Base-by-base conservation (phyloP, 108 stramenopile genomes). In the Nitzschia palea region DNA sequence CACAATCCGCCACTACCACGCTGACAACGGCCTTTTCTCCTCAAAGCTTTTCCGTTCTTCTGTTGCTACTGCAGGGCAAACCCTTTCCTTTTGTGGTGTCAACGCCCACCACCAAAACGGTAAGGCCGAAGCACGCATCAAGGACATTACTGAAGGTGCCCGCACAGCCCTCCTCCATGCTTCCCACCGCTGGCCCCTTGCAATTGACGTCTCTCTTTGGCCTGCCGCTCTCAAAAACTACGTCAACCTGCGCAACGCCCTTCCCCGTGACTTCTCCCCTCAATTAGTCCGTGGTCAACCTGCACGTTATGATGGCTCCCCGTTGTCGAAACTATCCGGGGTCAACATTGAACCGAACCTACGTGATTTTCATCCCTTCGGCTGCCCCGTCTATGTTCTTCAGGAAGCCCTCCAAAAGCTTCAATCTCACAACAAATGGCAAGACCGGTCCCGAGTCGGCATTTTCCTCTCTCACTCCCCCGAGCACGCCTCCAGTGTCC, bases 31-130 rank as follows among this genome's bases (percentile, higher is more conserved):
- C 4, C 25, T 18, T 42, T 83, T 79, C 55, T 69, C 67, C 35
- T 40, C 54, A 0, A 74, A 66, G 4, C 35, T 14, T 0, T 79
- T 66, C 52, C 33, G 57, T 15, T 14, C 43, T 8, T 44, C 43
- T 9, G 5, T 44, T 4, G n/a, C 4, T n/a, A 3, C 5, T 29
- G 47, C 44, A 18, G 29, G 36, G 0, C 84, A 81, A 55, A 68
- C 45, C 14, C 51, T 74, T 28, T 37, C 53, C 5, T 80, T 80
- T 40, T 55, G 62, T 44, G 80, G 78, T 2, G 74, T 77, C 29
- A 65, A 74, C 23, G 77, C 80, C 0, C 79, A 85, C 44, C 75
- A 76, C 70, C 80, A 85, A 37, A 85, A 85, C 57, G 80, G 71
- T 0, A 40, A 73, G 12, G 81, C 81, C 15, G 80, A 81, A 37